Evolutionary conservation across 202 grass and related monocot species (phyloP), one percentile per base, ranked within the genome.

Genomic region (Zizania palustris): DNA sequence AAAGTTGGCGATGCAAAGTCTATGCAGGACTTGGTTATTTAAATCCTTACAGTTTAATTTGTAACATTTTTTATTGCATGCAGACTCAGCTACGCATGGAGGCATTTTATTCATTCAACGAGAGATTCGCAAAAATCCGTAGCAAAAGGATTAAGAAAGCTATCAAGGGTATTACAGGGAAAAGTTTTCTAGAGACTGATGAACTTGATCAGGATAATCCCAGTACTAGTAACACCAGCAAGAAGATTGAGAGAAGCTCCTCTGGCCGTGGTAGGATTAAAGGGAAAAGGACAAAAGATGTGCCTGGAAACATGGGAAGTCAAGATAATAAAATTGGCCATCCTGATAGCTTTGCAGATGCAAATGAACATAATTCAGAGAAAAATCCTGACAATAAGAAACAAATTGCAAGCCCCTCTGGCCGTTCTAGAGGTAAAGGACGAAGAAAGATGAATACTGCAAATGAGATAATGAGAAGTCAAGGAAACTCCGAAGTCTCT

Each of bases 51-150:
- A 54, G 61, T 76, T 67, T 66, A 62, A 79, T 63, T 63, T 68
- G 49, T 58, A 70, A 62, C 70, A 59, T 1, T 79, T 83, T 84
- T 87, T 74, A 55, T 82, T 37, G 51, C 63, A 77, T 92, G 64
- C 87, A 97, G 95, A 94, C 95, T 71, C 95, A 97, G 78, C 36
- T 97, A 71, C 76, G 89, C 55, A 77, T 98, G 72, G 95, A 98
- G 40, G 85, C 95, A 54, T 98, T 98, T 88, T 98, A 94, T 83
- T 86, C 89, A 49, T 98, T 92, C 83, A 98, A 98, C 5, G 95
- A 98, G 89, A 92, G 91, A 81, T 98, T 98, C 81, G 91, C 95
- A 50, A 98, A 98, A 90, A 92, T 98, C 65, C 89, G 91, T 60
- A 98, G 95, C 75, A 88, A 90, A 43, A 86, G 95, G 77, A 92